Evolutionary conservation across 441 rosid species (phyloP).

Genomic region (Raphanus hybrid): DNA sequence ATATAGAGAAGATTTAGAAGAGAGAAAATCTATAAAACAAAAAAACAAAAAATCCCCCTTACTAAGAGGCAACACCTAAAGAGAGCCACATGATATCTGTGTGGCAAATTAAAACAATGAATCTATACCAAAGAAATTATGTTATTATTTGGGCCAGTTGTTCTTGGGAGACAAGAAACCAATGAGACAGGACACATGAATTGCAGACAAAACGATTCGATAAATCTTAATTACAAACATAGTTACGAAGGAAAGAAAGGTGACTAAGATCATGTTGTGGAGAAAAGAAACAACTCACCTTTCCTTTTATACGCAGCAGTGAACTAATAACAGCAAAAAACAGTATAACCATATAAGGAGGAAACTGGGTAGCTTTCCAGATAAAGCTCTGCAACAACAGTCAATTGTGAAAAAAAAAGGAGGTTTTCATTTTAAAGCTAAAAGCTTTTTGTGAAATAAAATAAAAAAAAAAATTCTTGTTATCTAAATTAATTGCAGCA

Average conservation of each 20-base stretch:
- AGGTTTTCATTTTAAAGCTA: no score
- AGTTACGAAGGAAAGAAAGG: neutral
- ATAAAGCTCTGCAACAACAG: slow-evolving; percentile 57
- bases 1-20: neutral
- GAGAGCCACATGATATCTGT: no score
- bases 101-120: no score
- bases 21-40: neutral
- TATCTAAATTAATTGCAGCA: neutral
- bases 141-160: no score
- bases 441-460: neutral
- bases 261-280: neutral
- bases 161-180: no score
- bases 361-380: slow-evolving; percentile 90
- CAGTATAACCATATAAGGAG: slow-evolving; percentile 67
- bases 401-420: no score
- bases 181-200: neutral
- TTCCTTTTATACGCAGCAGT: slow-evolving; percentile 60
- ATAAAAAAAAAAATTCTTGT: no score
- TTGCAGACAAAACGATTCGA: no score
- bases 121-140: no score
- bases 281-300: slow-evolving; percentile 47
- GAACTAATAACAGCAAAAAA: slow-evolving; percentile 62
- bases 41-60: neutral
- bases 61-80: neutral
- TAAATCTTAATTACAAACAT: neutral